These are phyloP conservation scores for Tetracladium marchalianum DNA, from an alignment of 495 filamentous ascomycete species.

Conservation along the genomic window DNA sequence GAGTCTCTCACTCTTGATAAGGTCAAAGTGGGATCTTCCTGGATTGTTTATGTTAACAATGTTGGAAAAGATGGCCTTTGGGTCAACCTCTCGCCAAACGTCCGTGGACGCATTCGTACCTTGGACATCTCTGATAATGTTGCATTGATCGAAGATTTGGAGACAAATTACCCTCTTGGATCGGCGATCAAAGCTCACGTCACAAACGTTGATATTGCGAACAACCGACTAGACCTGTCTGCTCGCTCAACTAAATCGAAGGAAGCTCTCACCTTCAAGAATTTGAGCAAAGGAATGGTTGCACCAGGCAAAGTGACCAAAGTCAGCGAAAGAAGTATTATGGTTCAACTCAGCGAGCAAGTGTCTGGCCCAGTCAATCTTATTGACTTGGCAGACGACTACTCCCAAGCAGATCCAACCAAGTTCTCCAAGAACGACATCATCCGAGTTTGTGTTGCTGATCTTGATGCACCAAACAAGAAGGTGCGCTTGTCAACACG, in stretches of 20 bases:
- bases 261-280: constrained; percentile 51
- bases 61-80: constrained; percentile 65
- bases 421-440: constrained; percentile 72
- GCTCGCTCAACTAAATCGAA: constrained; percentile 46
- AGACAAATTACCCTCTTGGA: constrained; percentile 80
- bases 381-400: constrained; percentile 79
- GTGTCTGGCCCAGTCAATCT: constrained; percentile 66
- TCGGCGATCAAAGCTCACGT: constrained; percentile 75
- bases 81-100: constrained; percentile 85
- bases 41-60: constrained; percentile 85
- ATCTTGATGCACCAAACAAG: constrained; percentile 76
- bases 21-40: constrained; percentile 55
- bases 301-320: constrained; percentile 77
- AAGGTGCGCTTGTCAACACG: constrained; percentile 70
- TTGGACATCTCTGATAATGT: constrained; percentile 83
- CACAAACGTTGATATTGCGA: constrained; percentile 58
- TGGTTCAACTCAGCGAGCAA: constrained; percentile 73
- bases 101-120: constrained; percentile 69
- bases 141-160: constrained; percentile 60
- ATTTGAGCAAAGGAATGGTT: constrained; percentile 66
- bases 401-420: constrained; percentile 54
- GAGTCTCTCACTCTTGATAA: constrained; percentile 61
- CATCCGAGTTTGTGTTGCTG: constrained; percentile 70
- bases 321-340: constrained; percentile 68
- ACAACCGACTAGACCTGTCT: constrained; percentile 71